A percentile compares a stretch with the other conserved stretches of the same genome.
These are phyloP conservation scores for Diversispora epigaea DNA, from an alignment of 192 early-diverging fungal species.

Conservation along the genomic window DNA sequence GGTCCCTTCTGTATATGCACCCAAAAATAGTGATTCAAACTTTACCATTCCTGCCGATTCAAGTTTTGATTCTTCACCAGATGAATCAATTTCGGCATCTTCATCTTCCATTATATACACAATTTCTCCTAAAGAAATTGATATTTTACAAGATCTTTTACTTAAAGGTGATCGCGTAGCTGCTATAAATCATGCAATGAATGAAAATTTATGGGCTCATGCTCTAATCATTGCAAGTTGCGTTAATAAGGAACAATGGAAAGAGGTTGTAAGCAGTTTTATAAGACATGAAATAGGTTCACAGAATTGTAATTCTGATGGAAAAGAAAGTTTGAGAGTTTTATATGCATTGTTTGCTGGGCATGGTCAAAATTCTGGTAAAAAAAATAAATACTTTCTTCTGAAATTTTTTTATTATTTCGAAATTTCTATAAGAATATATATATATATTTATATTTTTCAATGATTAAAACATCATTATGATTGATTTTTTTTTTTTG, in stretches of 20 bases:
- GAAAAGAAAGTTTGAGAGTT: constrained; percentile 54
- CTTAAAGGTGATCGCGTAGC: constrained; percentile 58
- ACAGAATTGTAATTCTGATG: constrained; percentile 35
- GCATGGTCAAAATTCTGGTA: constrained; percentile 51
- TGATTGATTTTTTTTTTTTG: constrained; percentile 32
- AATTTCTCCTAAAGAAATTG: constrained; percentile 38
- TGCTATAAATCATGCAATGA: constrained; percentile 51
- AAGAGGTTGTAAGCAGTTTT: constrained; percentile 74
- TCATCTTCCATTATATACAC: background rate
- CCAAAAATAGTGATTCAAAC: constrained; percentile 26
- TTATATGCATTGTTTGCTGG: constrained; percentile 72
- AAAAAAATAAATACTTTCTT: background rate
- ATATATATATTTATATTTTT: too few relatives aligned
- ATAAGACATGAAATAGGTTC: constrained; percentile 53
- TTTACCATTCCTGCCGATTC: constrained; percentile 42
- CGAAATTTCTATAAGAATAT: too few relatives aligned
- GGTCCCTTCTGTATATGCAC: constrained; percentile 22
- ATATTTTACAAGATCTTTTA: constrained; percentile 62
- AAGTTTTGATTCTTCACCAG: constrained; percentile 15
- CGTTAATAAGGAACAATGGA: constrained; percentile 80
- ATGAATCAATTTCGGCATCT: constrained; percentile 8
- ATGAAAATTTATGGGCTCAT: constrained; percentile 76
- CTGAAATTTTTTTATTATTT: background rate
- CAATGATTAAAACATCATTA: constrained; percentile 9
- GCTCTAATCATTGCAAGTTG: constrained; percentile 88